Evolutionary conservation across 306 rosid species (phyloP).

Genomic region (Citrullus mucosospermus): DNA sequence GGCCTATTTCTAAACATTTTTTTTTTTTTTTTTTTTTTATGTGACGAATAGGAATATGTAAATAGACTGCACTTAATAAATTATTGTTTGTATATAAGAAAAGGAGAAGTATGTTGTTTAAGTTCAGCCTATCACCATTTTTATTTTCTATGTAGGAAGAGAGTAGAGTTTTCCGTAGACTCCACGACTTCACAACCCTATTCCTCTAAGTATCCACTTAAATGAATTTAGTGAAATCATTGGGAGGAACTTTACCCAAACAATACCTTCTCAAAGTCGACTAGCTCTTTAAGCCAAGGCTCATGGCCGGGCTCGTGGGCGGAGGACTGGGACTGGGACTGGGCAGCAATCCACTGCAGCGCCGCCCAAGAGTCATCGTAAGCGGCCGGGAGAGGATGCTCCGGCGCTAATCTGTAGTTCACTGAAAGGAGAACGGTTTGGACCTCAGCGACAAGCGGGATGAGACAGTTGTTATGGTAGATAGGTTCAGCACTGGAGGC

Average conservation of each 20-base stretch:
- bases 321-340: not conserved
- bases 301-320: conserved; percentile 14
- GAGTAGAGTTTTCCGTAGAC: too few species aligned
- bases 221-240: too few species aligned
- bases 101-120: too few species aligned
- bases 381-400: conserved; percentile 60
- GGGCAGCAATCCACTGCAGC: conserved; percentile 46
- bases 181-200: too few species aligned
- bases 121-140: too few species aligned
- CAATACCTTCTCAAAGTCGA: conserved; percentile 15
- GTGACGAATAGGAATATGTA: too few species aligned
- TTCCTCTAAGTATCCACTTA: too few species aligned
- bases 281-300: conserved; percentile 27
- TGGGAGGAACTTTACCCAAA: conserved; percentile 18
- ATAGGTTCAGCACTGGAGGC: conserved; percentile 49
- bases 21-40: too few species aligned
- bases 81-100: too few species aligned
- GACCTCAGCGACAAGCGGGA: conserved; percentile 41
- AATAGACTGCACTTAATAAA: too few species aligned
- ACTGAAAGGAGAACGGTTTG: conserved; percentile 42
- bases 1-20: too few species aligned
- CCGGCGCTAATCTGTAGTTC: conserved; percentile 61
- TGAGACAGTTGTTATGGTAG: conserved; percentile 60
- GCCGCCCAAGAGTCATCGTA: conserved; percentile 62
- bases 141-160: too few species aligned